Conservation (phyloP, 2,329 filamentous ascomycete genomes). For the Cryphonectria naterciae region DNA sequence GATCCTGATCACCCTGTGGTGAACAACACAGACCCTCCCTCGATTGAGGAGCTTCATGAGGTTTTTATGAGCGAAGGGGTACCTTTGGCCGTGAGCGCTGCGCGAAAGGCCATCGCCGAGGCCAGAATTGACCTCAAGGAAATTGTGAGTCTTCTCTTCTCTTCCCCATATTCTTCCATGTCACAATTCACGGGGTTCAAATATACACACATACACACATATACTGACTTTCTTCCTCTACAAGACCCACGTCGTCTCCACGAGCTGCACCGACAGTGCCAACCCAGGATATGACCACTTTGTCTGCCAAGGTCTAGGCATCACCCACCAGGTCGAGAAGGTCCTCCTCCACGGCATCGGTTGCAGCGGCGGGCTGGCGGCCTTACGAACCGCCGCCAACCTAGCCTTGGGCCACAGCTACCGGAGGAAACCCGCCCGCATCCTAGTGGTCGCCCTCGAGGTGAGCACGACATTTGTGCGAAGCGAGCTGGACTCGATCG, state of each 20-base stretch:
- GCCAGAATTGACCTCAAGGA: slow-evolving; percentile 53
- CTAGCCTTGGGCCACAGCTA: slow-evolving; percentile 66
- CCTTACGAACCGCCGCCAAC: slow-evolving; percentile 66
- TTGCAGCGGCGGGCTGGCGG: slow-evolving; percentile 66
- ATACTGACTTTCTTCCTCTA: neutral
- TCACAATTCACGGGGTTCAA: neutral
- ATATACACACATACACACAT: neutral
- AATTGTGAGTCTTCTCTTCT: slow-evolving; percentile 43
- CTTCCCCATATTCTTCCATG: neutral
- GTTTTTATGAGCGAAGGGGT: slow-evolving; percentile 62
- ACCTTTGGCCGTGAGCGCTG: slow-evolving; percentile 59
- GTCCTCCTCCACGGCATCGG: slow-evolving; percentile 69
- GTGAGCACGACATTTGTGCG: slow-evolving; percentile 64
- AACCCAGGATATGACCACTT: slow-evolving; percentile 72
- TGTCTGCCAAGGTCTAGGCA: slow-evolving; percentile 61
- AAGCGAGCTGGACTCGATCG: slow-evolving; percentile 67
- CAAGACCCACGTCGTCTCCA: slow-evolving; percentile 67
- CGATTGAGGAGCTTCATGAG: slow-evolving; percentile 58
- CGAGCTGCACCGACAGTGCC: slow-evolving; percentile 70
- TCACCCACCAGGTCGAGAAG: slow-evolving; percentile 64
- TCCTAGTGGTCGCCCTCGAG: slow-evolving; percentile 69
- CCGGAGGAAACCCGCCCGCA: slow-evolving; percentile 61
- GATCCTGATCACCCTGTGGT: slow-evolving; percentile 63
- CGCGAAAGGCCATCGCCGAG: slow-evolving; percentile 59
- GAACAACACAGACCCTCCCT: slow-evolving; percentile 57